Base-by-base conservation (phyloP, 768 basidiomycete species). In the Rhodotorula diobovata region DNA sequence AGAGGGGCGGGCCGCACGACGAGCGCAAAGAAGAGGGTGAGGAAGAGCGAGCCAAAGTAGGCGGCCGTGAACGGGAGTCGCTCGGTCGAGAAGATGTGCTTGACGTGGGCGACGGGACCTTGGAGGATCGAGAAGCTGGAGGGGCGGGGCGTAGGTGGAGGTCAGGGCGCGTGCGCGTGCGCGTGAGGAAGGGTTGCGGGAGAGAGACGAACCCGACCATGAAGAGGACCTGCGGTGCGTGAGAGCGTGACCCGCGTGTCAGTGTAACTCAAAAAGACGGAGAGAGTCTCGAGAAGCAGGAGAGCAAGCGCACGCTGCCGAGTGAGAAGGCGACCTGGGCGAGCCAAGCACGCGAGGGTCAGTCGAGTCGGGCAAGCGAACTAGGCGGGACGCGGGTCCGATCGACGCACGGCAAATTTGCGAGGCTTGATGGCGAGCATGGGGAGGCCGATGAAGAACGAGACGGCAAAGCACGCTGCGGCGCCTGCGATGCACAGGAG, bases 21-120 rank as follows among this genome's bases (percentile, higher is more conserved):
- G 43, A 99, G 83, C 2, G 94, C 87, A 79, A 96, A 95, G 80
- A 93, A 95, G 21, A 98, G 84, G 2, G 96, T 98, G 21, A 93
- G 84, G 23, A 85, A 89, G 6, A 98, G 83, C 66, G 90, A 92
- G 37, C 83, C 82, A 74, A 99, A 86, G 81, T 98, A 99, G 11
- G 93, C 85, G 45, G 84, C 77, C 34, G 89, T 88, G 80, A 81
- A 81, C 2, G 80, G 81, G 0, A 81, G 72, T 20, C 81, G 77
- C 48, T 79, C 79, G 32, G 73, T 60, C 1, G 74, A 72, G 51
- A 81, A 67, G 70, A 84, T 84, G 78, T 99, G 96, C 81, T 92
- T 94, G 74, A 91, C 53, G 81, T 98, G 95, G 78, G 91, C 93
- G 80, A 92, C 82, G 43, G 95, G 95, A 12, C 95, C 95, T 39